Evolutionary conservation across 768 basidiomycete species (phyloP).

Genomic region (Mycena belliarum): DNA sequence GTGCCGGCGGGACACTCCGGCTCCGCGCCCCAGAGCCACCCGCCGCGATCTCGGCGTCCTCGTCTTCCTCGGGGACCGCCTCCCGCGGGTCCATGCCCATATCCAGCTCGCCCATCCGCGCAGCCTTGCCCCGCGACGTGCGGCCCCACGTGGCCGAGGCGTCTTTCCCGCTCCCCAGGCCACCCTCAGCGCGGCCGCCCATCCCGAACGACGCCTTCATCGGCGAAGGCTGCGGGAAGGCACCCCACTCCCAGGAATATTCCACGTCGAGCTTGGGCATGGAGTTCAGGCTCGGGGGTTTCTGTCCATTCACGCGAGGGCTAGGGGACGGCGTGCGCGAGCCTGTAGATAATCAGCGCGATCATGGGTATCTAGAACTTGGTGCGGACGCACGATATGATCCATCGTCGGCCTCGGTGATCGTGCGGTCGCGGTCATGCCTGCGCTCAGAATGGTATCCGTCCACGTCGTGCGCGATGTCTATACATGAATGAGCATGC

Average conservation of each 20-base stretch:
- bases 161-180: conserved; percentile 25
- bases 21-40: conserved; percentile 40
- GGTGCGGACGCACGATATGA: conserved; percentile 6
- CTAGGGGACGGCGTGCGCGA: conserved; percentile 27
- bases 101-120: conserved; percentile 8
- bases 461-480: conserved; percentile 77
- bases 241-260: conserved; percentile 95
- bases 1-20: conserved; percentile 56
- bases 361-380: too few relatives aligned
- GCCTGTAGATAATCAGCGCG: conserved; percentile 14
- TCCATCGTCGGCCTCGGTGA: conserved; percentile 34
- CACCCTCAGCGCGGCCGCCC: conserved; percentile 37
- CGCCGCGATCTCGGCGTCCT: conserved; percentile 24
- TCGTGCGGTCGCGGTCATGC: conserved; percentile 41
- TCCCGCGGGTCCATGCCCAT: neutral
- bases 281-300: neutral
- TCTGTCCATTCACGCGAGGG: neutral
- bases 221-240: conserved; percentile 80
- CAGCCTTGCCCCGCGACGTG: conserved; percentile 9
- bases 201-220: conserved; percentile 54
- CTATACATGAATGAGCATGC: conserved; percentile 34
- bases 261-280: conserved; percentile 35
- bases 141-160: conserved; percentile 17
- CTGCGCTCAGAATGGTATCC: conserved; percentile 68
- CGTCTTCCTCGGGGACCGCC: conserved; percentile 29